Conservation (phyloP, 2,329 filamentous ascomycete genomes). For the Leptographium radiaticola region DNA sequence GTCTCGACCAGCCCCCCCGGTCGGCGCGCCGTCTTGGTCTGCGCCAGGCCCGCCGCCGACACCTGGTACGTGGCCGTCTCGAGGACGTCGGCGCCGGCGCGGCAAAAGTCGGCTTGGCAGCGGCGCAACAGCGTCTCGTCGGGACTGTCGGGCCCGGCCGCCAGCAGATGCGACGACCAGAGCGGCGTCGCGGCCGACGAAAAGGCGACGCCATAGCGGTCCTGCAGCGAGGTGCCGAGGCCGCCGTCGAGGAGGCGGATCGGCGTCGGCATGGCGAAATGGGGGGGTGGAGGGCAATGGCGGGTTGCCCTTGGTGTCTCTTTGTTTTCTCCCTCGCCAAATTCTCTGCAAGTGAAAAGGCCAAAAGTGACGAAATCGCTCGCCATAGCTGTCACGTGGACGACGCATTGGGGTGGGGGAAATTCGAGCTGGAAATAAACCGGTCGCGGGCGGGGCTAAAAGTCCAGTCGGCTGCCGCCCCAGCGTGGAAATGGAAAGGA, state of each 20-base stretch:
- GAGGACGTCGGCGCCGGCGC: constrained; percentile 46
- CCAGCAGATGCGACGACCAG: constrained; percentile 56
- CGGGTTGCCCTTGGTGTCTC: no score
- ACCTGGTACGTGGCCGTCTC: constrained; percentile 57
- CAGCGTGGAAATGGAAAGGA: no score
- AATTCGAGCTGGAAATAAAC: no score
- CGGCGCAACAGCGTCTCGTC: constrained; percentile 31
- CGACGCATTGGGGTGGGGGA: no score
- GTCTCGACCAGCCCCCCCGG: constrained; percentile 28
- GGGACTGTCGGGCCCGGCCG: constrained; percentile 24
- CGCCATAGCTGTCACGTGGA: no score
- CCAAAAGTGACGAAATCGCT: no score
- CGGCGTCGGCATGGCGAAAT: neutral
- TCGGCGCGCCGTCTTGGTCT: constrained; percentile 27
- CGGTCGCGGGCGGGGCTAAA: no score
- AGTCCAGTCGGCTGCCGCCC: no score
- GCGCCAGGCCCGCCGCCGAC: constrained; percentile 40
- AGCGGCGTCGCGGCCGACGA: constrained; percentile 39
- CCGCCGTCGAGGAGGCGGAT: constrained; percentile 47
- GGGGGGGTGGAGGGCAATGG: no score
- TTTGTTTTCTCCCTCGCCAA: no score
- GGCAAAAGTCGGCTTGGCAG: constrained; percentile 43
- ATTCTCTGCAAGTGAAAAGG: no score
- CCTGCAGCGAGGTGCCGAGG: constrained; percentile 52
- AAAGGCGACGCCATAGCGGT: constrained; percentile 41